Base-by-base conservation (phyloP, 208 protist species). In the Trichomonas vaginalis region DNA sequence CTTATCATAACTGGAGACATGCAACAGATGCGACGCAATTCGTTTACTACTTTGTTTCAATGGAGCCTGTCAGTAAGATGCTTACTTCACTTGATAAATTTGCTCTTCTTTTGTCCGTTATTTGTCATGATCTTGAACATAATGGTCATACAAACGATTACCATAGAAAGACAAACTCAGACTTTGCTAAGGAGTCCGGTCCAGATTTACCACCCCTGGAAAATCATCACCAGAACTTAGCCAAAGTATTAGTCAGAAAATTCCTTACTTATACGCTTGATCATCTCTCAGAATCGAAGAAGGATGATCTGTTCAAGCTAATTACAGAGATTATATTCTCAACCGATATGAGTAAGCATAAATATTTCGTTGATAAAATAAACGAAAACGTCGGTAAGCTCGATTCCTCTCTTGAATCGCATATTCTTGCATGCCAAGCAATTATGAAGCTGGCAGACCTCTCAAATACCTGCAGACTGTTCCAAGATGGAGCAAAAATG, bases 91-190 rank as follows among this genome's bases (percentile, higher is more conserved):
- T 97, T 88, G 98, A 99, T 92, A 96, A 98, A 27, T 97, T 99
- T 21, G 98, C 98, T 0, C 95, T 97, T 17, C 15, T 99, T 14
- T 96, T 99, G 27, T 97, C 98, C n/a, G 98, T 97, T n/a, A 97
- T 98, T 40, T 97, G 98, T 88, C 98, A 99, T 97, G 98, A 99
- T 97, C 98, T 98, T 96, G 98, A 99, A 95, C 98, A 99, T 97
- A 98, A 98, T 0, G 98, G 98, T 42, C 92, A 99, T 45, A 99
- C 99, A 97, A 99, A 99, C 97, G 98, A 98, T 96, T 99, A 99
- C 96, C 98, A 98, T 96, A 97, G 98, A 35, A 98, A 97, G 95
- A 98, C 98, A 15, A 96, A 97, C 87, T 97, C 98, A 17, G 97
- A 97, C 95, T 97, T 99, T 45, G 98, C 62, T 80, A 6, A 80